A percentile compares a stretch with the other conserved stretches of the same genome.
These are phyloP conservation scores for Blakeslea trispora DNA, from an alignment of 371 early-diverging fungal species.

Conservation along the genomic window DNA sequence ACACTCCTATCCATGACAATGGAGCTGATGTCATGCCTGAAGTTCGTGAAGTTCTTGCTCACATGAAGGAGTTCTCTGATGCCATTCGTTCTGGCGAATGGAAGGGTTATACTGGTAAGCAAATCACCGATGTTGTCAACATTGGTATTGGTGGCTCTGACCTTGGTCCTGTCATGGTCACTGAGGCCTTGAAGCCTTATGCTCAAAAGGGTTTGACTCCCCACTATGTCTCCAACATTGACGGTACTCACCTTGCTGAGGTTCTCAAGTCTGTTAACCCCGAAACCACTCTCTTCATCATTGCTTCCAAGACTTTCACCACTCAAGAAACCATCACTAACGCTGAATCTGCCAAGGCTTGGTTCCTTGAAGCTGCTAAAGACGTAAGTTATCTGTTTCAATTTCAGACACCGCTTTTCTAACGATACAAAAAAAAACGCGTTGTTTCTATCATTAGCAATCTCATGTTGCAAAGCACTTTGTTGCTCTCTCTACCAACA, in stretches of 20 bases:
- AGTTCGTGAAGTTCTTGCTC: conserved; percentile 91
- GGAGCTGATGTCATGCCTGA: conserved; percentile 92
- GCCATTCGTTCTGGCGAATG: conserved; percentile 87
- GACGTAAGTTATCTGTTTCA: conserved; percentile 63
- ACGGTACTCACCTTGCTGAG: conserved; percentile 96
- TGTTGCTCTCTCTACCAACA: conserved; percentile 98
- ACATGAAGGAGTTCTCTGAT: conserved; percentile 89
- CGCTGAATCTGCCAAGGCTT: conserved; percentile 90
- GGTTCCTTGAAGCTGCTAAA: conserved; percentile 87
- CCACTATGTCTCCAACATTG: conserved; percentile 98
- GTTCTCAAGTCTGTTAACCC: conserved; percentile 85
- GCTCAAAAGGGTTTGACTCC: conserved; percentile 74
- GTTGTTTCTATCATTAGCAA: conserved; percentile 39
- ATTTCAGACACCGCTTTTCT: conserved; percentile 9
- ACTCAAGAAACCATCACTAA: conserved; percentile 99
- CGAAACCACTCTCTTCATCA: conserved; percentile 95
- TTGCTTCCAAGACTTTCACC: conserved; percentile 99
- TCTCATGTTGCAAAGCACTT: conserved; percentile 97
- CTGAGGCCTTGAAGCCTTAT: conserved; percentile 95
- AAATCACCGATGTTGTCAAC: conserved; percentile 95
- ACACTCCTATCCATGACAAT: conserved; percentile 78
- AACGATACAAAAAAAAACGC: not conserved
- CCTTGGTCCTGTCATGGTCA: conserved; percentile 99
- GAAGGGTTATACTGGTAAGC: conserved; percentile 95
- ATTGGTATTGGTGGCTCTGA: conserved; percentile 99